Conservation (phyloP, 441 rosid species). For the Populus hybrid region DNA sequence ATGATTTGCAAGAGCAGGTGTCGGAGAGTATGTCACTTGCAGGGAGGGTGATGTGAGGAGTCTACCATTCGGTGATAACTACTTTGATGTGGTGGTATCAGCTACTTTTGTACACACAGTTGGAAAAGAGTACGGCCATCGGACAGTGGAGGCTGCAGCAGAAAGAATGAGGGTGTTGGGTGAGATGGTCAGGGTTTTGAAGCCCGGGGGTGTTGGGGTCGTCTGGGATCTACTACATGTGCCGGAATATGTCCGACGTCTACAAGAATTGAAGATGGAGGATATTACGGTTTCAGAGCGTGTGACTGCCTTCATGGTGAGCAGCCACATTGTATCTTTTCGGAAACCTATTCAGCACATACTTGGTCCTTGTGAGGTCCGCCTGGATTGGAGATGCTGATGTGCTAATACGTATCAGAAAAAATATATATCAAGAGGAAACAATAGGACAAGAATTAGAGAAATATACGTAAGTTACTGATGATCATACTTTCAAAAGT, state of each 20-base stretch:
- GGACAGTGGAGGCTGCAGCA: conserved; percentile 91
- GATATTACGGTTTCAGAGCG: conserved; percentile 76
- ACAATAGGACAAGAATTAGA: background rate
- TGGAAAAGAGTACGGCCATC: conserved; percentile 82
- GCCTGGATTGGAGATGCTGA: conserved; percentile 90
- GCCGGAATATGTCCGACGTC: conserved; percentile 71
- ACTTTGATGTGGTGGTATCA: conserved; percentile 91
- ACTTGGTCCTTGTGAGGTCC: conserved; percentile 58
- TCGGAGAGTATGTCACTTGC: conserved; percentile 90
- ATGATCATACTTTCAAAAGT: background rate
- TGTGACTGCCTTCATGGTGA: conserved; percentile 85
- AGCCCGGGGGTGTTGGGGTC: conserved; percentile 71
- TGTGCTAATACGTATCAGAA: conserved; percentile 1
- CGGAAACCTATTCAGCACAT: conserved; percentile 69
- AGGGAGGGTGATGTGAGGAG: conserved; percentile 85
- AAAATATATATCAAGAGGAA: background rate
- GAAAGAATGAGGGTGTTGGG: conserved; percentile 82
- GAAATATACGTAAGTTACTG: background rate
- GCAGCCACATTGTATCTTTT: conserved; percentile 86
- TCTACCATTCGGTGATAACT: conserved; percentile 84
- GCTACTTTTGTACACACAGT: conserved; percentile 85
- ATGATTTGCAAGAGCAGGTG: conserved; percentile 38
- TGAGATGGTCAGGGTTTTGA: conserved; percentile 80
- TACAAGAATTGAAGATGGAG: conserved; percentile 87
- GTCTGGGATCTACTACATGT: conserved; percentile 88